Base-by-base conservation (phyloP, 2,329 filamentous ascomycete genomes). In the Verticillium nubilum region DNA sequence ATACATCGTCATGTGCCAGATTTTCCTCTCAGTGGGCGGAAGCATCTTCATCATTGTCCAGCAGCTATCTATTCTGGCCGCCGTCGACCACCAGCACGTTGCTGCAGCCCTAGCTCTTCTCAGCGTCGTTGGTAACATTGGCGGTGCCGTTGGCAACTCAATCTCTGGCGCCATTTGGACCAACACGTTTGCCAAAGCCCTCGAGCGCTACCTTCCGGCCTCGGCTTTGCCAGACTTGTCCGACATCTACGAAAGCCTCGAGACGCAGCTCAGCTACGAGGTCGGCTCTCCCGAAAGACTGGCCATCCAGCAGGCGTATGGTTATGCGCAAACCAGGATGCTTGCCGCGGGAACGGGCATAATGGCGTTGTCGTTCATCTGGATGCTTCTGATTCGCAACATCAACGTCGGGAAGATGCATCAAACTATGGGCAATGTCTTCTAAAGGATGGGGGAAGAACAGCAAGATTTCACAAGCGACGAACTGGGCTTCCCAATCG, bases 61-160 rank as follows among this genome's bases (percentile, higher is more conserved):
- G 63, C 80, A 87, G 61, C 80, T 88, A 64, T 82, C 83, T 5
- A 79, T 86, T 47, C 81, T 87, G 70, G 76, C 81, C 0, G 77
- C 80, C 2, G 79, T 80, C 17, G 78, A 78, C 60, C 83, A 85
- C 56, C 76, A 81, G 57, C 77, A 84, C 50, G 74, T 85, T 5
- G 81, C 83, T 27, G 78, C 77, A 4, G 76, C 73, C 1, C 72
- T 82, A 23, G 78, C 79, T 0, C 66, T 81, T 23, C 67, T 81
- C 1, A 74, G 74, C n/a, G 73, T 80, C 7, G 72, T 74, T 7
- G 77, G 74, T 29, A 75, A 74, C 12, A 68, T 79, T 1, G 79
- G 79, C 35, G 74, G 76, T 3, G 76, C 78, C 9, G 71, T 81
- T 29, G 79, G 79, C 60, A 73, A 74, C 57, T 74, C 75, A 19